A percentile compares a stretch with the other conserved stretches of the same genome.
phyloP scores from a whole-genome alignment of 345 rosid species.

The Linum usitatissimum region DNA sequence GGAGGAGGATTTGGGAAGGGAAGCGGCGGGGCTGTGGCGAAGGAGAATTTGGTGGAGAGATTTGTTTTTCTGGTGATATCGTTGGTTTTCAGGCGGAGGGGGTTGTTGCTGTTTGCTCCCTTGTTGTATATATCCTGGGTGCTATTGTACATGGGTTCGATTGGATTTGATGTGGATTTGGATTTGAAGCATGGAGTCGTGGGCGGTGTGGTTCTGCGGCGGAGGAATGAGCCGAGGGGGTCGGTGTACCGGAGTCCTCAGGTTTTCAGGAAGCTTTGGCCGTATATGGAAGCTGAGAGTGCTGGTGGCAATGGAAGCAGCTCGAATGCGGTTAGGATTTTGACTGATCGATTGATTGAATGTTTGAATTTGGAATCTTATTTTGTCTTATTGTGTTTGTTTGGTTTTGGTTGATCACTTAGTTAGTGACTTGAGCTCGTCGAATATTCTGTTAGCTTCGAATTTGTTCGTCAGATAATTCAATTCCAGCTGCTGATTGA shows the following conservation, averaged over 20 bases:
- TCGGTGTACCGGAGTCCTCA: conserved; percentile 83
- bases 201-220: conserved; percentile 40
- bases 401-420: neutral
- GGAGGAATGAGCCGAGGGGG: conserved; percentile 52
- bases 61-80: conserved; percentile 42
- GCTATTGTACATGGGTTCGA: conserved; percentile 81
- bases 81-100: conserved; percentile 59
- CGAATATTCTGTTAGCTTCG: neutral
- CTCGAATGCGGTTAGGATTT: conserved; percentile 49
- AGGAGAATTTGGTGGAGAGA: conserved; percentile 45
- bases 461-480: neutral
- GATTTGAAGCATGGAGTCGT: conserved; percentile 31
- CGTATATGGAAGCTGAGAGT: conserved; percentile 58
- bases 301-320: conserved; percentile 34
- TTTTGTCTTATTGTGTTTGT: neutral
- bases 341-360: neutral
- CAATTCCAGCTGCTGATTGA: neutral
- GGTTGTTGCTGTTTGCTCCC: conserved; percentile 76
- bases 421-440: neutral
- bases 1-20: conserved; percentile 15
- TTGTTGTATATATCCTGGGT: conserved; percentile 71
- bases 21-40: conserved; percentile 18
- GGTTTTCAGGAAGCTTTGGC: conserved; percentile 75
- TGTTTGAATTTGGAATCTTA: neutral
- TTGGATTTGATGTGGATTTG: conserved; percentile 56